phyloP scores from a whole-genome alignment of 257 asterid species.

The Solanum bukasovii region DNA sequence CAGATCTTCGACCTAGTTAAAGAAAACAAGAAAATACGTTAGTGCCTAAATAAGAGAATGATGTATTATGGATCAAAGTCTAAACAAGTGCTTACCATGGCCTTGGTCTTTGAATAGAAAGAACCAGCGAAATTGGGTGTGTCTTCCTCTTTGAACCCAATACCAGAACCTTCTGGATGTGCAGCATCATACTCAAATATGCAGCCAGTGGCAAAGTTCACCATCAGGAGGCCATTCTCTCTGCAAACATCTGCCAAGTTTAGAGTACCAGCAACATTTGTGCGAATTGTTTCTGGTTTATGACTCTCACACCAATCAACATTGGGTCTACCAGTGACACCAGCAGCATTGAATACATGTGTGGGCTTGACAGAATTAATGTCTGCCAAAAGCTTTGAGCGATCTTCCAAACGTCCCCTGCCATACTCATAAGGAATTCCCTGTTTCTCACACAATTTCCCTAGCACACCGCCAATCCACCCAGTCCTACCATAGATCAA shows the following conservation, averaged over 20 bases:
- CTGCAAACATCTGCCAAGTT: conserved; percentile 13
- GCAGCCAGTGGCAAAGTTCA: conserved; percentile 16
- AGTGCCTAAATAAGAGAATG: not conserved
- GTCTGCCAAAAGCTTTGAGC: conserved; percentile 11
- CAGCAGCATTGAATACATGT: conserved; percentile 19
- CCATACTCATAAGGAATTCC: conserved; percentile 12
- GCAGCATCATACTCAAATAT: conserved; percentile 11
- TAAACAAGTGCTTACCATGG: conserved; percentile 7
- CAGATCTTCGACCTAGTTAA: conserved; percentile 9
- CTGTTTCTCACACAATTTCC: conserved; percentile 12
- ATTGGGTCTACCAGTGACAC: conserved; percentile 17
- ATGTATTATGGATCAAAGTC: not conserved
- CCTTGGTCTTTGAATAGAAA: conserved; percentile 20
- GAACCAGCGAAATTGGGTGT: conserved; percentile 11
- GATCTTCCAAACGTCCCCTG: conserved; percentile 12
- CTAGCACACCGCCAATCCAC: conserved; percentile 15
- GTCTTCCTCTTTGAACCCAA: conserved; percentile 17
- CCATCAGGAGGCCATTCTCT: conserved; percentile 10
- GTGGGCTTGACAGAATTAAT: conserved; percentile 9
- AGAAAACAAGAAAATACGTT: not conserved
- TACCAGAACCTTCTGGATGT: conserved; percentile 11
- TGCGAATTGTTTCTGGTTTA: conserved; percentile 14
- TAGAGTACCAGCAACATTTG: conserved; percentile 14
- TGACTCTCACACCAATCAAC: conserved; percentile 18
- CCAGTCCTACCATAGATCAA: conserved; percentile 15